These are phyloP conservation scores for Moesziomyces sp. DNA, from an alignment of 1,284 basidiomycete genomes.

Conservation along the genomic window DNA sequence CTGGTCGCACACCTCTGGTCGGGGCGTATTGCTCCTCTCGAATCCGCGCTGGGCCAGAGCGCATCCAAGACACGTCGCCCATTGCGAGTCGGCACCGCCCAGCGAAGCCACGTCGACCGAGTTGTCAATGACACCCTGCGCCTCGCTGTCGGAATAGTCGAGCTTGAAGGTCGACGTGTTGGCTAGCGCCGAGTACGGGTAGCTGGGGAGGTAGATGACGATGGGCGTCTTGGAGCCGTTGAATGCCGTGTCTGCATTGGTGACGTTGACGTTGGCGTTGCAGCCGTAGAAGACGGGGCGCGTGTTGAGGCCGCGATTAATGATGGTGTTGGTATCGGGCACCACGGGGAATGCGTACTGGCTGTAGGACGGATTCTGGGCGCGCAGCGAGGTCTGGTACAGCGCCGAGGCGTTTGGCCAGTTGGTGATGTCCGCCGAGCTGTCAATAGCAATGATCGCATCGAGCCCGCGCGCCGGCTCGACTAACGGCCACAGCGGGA, in stretches of 20 bases:
- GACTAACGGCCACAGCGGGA: constrained; percentile 76
- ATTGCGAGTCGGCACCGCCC: constrained; percentile 48
- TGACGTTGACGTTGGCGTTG: constrained; percentile 67
- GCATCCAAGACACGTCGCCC: constrained; percentile 61
- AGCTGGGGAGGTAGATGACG: constrained; percentile 70
- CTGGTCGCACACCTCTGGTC: constrained; percentile 51
- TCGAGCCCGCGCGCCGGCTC: constrained; percentile 76
- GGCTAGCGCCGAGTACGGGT: constrained; percentile 69
- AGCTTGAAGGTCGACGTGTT: constrained; percentile 67
- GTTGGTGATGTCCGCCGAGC: constrained; percentile 71
- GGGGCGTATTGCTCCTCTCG: constrained; percentile 30
- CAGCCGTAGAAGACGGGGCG: constrained; percentile 83
- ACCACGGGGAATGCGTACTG: constrained; percentile 69
- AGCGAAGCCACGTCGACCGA: constrained; percentile 59
- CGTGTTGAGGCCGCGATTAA: constrained; percentile 75
- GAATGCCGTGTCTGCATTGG: constrained; percentile 38
- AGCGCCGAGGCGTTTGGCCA: constrained; percentile 76
- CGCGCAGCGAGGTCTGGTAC: constrained; percentile 63
- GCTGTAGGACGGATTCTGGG: constrained; percentile 34
- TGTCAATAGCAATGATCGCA: constrained; percentile 78
- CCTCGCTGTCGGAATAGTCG: constrained; percentile 59
- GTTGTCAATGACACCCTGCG: constrained; percentile 62
- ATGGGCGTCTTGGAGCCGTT: constrained; percentile 68
- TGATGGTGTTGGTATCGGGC: constrained; percentile 72
- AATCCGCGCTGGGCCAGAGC: constrained; percentile 61